A percentile compares a stretch with the other conserved stretches of the same genome.
Evolutionary conservation across 2,329 filamentous ascomycete species (phyloP).

Genomic region (Dactylellina leptospora): DNA sequence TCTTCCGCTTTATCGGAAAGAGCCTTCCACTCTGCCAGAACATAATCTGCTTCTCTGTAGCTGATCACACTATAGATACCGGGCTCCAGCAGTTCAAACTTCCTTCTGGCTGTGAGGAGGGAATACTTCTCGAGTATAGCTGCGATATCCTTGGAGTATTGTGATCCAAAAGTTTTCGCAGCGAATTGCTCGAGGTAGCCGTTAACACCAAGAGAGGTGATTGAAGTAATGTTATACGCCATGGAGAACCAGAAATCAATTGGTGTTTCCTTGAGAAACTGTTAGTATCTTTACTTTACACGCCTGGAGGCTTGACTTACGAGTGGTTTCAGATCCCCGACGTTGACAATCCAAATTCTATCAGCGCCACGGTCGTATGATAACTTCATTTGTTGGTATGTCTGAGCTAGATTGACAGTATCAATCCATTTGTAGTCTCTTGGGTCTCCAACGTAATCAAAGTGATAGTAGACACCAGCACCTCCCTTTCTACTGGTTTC

Average conservation of each 20-base stretch:
- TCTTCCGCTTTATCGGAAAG: conserved; percentile 67
- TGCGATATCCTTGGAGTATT: conserved; percentile 64
- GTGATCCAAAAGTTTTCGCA: conserved; percentile 67
- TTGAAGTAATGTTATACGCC: conserved; percentile 68
- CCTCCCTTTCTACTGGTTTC: conserved; percentile 70
- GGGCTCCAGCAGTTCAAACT: conserved; percentile 71
- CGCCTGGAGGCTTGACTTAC: conserved; percentile 56
- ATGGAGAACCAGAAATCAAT: conserved; percentile 74
- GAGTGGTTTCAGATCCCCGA: conserved; percentile 72
- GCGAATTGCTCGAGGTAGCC: conserved; percentile 69
- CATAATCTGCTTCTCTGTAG: conserved; percentile 71
- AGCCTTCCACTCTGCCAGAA: conserved; percentile 67
- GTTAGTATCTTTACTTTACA: background rate
- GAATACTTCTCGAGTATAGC: conserved; percentile 68
- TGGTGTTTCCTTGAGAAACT: conserved; percentile 65
- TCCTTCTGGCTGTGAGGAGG: conserved; percentile 68
- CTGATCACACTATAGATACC: conserved; percentile 70
- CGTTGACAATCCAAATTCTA: conserved; percentile 73
- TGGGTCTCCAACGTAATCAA: conserved; percentile 70
- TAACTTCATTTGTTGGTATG: conserved; percentile 72
- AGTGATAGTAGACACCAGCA: conserved; percentile 73
- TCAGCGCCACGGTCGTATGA: conserved; percentile 69
- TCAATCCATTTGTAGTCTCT: conserved; percentile 73
- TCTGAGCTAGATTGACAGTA: conserved; percentile 72
- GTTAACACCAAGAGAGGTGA: conserved; percentile 63